Percentiles rank a stretch among this genome's conserved stretches.
These are phyloP conservation scores for Colletotrichum neosansevieriae DNA, from an alignment of 2,329 filamentous ascomycete genomes.

Conservation along the genomic window DNA sequence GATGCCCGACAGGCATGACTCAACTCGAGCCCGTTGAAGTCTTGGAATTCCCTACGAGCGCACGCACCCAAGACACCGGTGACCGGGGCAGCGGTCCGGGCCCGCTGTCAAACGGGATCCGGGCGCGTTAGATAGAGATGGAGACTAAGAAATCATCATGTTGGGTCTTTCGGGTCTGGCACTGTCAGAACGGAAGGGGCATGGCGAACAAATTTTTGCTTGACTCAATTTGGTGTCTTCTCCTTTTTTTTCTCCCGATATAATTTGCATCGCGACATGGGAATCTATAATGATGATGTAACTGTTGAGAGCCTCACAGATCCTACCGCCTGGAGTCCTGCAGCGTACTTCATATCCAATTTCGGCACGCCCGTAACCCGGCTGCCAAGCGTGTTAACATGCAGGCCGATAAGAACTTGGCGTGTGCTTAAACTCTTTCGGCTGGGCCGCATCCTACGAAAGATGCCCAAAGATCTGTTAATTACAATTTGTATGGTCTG, in stretches of 20 bases:
- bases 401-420: constrained; percentile 6
- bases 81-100: constrained; percentile 6
- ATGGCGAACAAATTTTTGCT: background rate
- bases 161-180: background rate
- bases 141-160: background rate
- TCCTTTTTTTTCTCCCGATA: background rate
- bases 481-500: too few species aligned
- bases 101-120: background rate
- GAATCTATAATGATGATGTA: constrained; percentile 6
- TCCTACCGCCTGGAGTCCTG: background rate
- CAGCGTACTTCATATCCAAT: constrained; percentile 21
- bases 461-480: too few species aligned
- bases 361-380: constrained; percentile 12
- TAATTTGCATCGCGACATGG: constrained; percentile 14
- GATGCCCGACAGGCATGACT: constrained; percentile 22
- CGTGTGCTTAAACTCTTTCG: constrained; percentile 6
- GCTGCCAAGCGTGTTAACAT: constrained; percentile 7
- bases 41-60: background rate
- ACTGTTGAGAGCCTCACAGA: background rate
- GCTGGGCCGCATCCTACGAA: background rate
- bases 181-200: background rate
- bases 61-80: background rate
- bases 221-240: background rate
- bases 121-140: background rate
- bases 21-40: background rate